A percentile compares a stretch with the other conserved stretches of the same genome.
These are phyloP conservation scores for Radiomyces spectabilis DNA, from an alignment of 192 early-diverging fungal genomes.

Conservation along the genomic window DNA sequence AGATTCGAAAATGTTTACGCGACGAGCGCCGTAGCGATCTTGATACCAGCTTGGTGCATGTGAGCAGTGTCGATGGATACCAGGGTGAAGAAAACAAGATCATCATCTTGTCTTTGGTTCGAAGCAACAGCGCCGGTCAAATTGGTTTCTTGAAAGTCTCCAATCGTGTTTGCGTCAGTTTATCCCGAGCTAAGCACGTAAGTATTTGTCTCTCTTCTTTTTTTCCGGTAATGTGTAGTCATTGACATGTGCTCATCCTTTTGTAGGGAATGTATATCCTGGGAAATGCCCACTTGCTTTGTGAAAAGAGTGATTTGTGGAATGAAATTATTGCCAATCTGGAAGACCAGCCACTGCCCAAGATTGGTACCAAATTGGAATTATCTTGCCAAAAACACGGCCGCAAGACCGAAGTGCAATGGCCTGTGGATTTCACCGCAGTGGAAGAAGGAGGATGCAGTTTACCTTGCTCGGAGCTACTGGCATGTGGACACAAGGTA, in stretches of 20 bases:
- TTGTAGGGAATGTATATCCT: constrained; percentile 47
- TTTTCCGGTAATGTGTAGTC: no score
- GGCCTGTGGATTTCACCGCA: constrained; percentile 35
- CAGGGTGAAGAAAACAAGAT: constrained; percentile 99
- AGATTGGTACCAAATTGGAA: constrained; percentile 32
- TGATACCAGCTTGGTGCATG: constrained; percentile 62
- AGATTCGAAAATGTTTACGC: constrained; percentile 27
- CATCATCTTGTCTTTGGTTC: constrained; percentile 90
- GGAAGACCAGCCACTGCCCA: constrained; percentile 4
- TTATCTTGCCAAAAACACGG: constrained; percentile 33
- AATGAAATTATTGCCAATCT: constrained; percentile 30
- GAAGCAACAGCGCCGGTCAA: constrained; percentile 75
- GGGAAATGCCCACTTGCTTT: constrained; percentile 41
- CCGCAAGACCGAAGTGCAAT: constrained; percentile 24
- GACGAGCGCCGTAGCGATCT: constrained; percentile 9
- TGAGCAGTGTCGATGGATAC: constrained; percentile 94
- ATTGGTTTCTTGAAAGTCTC: constrained; percentile 79
- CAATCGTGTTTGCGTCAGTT: constrained; percentile 47
- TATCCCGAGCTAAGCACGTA: constrained; percentile 51
- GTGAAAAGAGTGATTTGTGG: constrained; percentile 38
- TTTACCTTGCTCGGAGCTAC: constrained; percentile 20
- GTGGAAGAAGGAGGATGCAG: constrained; percentile 41
- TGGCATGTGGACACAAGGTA: constrained; percentile 31
- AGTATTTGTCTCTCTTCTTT: no score
- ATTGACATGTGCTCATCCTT: no score